phyloP scores from a whole-genome alignment of 257 asterid genomes.

The Leonotis leonurus region DNA sequence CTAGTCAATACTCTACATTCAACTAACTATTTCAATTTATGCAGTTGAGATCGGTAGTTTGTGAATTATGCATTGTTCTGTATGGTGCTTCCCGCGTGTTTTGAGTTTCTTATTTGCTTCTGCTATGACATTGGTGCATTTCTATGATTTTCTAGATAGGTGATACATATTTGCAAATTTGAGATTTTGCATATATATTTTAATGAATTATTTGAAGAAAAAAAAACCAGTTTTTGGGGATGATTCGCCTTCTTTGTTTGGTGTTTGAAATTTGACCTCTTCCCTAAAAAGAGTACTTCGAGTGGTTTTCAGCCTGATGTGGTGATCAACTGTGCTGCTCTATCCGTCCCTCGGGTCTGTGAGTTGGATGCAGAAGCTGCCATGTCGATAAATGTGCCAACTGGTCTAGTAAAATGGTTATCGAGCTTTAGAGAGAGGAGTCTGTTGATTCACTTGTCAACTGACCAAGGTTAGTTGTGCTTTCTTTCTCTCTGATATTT shows the following conservation, averaged over 20 bases:
- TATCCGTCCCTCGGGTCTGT: conserved; percentile 82
- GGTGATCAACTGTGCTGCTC: conserved; percentile 91
- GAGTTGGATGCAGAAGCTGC: conserved; percentile 83
- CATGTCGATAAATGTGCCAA: conserved; percentile 80
- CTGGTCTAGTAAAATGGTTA: conserved; percentile 70
- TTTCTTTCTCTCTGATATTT: not conserved
- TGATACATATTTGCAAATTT: not conserved
- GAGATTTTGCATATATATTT: not conserved
- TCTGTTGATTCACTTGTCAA: conserved; percentile 80
- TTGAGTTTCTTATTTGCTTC: not conserved
- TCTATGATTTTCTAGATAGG: not conserved
- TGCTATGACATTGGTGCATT: not conserved
- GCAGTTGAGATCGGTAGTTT: not conserved
- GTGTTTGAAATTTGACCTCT: not conserved
- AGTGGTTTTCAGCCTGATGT: conserved; percentile 71
- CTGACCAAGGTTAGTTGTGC: conserved; percentile 74
- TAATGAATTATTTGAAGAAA: not conserved
- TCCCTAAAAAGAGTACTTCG: not conserved
- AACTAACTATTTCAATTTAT: not conserved
- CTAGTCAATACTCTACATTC: not conserved
- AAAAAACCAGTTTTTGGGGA: not conserved
- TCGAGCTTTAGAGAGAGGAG: conserved; percentile 43
- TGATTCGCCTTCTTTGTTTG: not conserved
- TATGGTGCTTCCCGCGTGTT: not conserved
- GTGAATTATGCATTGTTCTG: not conserved